Evolutionary conservation across 768 basidiomycete genomes (phyloP).

Genomic region (Thelephora aurantiotincta): DNA sequence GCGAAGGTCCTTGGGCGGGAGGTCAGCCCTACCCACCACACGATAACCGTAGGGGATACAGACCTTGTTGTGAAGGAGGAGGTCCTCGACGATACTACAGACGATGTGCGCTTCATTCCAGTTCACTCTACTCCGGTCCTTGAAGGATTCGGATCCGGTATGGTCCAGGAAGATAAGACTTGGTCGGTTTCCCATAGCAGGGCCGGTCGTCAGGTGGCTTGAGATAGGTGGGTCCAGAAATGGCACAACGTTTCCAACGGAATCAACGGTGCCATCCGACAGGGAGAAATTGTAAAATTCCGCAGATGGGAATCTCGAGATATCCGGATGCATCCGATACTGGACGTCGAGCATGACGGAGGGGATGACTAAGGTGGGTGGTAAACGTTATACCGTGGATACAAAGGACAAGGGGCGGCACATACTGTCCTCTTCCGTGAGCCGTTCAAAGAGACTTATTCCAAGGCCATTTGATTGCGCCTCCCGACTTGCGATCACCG

Average conservation of each 20-base stretch:
- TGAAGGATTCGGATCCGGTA: constrained; percentile 45
- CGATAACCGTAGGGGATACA: constrained; percentile 13
- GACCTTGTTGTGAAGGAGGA: constrained; percentile 63
- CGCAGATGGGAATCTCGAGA: constrained; percentile 73
- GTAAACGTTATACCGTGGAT: background rate
- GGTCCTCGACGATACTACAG: constrained; percentile 68
- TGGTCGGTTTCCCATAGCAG: constrained; percentile 26
- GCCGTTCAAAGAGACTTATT: constrained; percentile 76
- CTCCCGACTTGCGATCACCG: constrained; percentile 67
- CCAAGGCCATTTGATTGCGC: constrained; percentile 63
- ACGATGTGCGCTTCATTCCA: constrained; percentile 66
- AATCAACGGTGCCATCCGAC: constrained; percentile 62
- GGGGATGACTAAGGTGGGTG: constrained; percentile 50
- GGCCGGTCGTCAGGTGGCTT: constrained; percentile 28
- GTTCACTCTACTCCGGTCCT: constrained; percentile 67
- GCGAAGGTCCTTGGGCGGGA: constrained; percentile 29
- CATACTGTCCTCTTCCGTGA: constrained; percentile 73
- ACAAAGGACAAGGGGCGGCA: constrained; percentile 6
- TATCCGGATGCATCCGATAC: constrained; percentile 90
- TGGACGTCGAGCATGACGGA: constrained; percentile 90
- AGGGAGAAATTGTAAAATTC: constrained; percentile 70
- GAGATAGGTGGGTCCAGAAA: constrained; percentile 50
- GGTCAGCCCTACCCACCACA: background rate
- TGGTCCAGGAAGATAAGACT: constrained; percentile 80
- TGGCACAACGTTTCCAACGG: constrained; percentile 27